Conservation (phyloP, 1,284 basidiomycete species). For the Inonotus obliquus region DNA sequence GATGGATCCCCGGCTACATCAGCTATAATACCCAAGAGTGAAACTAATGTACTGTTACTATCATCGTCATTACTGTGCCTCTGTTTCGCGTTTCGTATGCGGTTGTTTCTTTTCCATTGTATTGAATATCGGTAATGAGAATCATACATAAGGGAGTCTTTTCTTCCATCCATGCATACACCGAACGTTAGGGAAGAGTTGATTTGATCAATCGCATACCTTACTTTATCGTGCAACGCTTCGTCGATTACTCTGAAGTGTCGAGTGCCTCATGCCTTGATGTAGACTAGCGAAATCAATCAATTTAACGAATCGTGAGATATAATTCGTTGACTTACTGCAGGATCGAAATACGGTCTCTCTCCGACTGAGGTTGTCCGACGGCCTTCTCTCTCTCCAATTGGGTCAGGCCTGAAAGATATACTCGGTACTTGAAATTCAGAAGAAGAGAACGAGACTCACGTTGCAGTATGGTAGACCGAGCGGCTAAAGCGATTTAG, state of each 20-base stretch:
- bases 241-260: not conserved
- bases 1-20: too few species aligned
- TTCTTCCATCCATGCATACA: too few species aligned
- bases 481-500: constrained; percentile 8
- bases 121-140: not conserved
- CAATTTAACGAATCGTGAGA: not conserved
- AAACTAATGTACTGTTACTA: not conserved
- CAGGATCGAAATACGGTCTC: constrained; percentile 14
- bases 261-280: constrained; percentile 9
- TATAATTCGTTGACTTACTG: not conserved
- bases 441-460: not conserved
- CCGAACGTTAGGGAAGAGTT: too few species aligned
- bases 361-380: constrained; percentile 12
- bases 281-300: not conserved
- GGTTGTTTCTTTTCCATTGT: not conserved
- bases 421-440: not conserved
- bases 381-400: constrained; percentile 8
- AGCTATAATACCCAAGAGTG: not conserved
- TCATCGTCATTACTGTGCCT: not conserved
- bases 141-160: not conserved
- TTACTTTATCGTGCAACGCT: not conserved
- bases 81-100: not conserved
- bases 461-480: constrained; percentile 18
- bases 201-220: too few species aligned
- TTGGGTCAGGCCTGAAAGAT: not conserved